Evolutionary conservation across 2,329 filamentous ascomycete genomes (phyloP).

Genomic region (Rhinocladiella similis): DNA sequence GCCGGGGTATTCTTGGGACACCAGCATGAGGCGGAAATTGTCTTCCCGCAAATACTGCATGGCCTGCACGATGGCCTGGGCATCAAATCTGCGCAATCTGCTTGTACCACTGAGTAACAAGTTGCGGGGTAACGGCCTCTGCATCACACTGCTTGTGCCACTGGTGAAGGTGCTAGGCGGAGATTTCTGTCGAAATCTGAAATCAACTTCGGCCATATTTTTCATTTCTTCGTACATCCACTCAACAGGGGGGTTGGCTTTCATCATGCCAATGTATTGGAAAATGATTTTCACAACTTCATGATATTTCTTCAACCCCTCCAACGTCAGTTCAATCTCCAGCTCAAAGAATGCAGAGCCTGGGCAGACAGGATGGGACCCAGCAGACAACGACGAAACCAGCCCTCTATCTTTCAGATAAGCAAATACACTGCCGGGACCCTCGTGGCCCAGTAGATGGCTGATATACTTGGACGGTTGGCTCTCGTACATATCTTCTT

Average conservation of each 20-base stretch:
- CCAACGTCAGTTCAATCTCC: conserved; percentile 77
- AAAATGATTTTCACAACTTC: conserved; percentile 83
- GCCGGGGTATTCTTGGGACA: conserved; percentile 81
- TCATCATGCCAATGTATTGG: conserved; percentile 85
- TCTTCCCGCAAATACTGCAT: conserved; percentile 77
- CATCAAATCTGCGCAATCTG: conserved; percentile 76
- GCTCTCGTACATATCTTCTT: conserved; percentile 74
- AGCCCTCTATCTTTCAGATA: conserved; percentile 89
- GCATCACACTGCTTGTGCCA: conserved; percentile 82
- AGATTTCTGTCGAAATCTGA: conserved; percentile 91
- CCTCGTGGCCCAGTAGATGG: conserved; percentile 88
- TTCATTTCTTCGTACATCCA: conserved; percentile 96
- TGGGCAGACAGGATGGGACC: conserved; percentile 72
- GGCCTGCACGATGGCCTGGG: conserved; percentile 71
- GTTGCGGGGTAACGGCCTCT: conserved; percentile 81
- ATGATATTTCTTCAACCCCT: conserved; percentile 77
- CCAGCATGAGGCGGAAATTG: conserved; percentile 82
- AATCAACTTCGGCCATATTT: conserved; percentile 86
- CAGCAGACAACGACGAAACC: conserved; percentile 80
- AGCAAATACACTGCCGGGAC: conserved; percentile 86
- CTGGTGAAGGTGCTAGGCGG: conserved; percentile 88
- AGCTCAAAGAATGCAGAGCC: conserved; percentile 80
- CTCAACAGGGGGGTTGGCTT: conserved; percentile 75
- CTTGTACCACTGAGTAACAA: conserved; percentile 80
- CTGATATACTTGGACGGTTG: conserved; percentile 84